Evolutionary conservation across 176 grass and related monocot genomes (phyloP).

Genomic region (Saccharum officinarum): DNA sequence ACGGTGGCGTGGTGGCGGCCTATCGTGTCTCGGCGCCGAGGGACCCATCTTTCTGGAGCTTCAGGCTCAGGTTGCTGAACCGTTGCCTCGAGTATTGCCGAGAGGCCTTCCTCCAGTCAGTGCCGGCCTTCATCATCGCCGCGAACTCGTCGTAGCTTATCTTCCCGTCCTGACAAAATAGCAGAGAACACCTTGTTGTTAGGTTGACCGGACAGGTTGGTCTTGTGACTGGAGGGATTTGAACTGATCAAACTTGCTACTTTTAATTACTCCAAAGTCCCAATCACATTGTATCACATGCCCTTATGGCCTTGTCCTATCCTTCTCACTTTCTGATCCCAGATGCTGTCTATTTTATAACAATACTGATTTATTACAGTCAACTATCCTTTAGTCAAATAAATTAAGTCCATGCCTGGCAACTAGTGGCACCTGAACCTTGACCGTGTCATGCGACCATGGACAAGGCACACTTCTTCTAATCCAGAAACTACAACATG

Average conservation of each 20-base stretch:
- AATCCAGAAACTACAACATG: constrained; percentile 28
- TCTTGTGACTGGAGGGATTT: background rate
- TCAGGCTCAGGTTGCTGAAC: constrained; percentile 77
- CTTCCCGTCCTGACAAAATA: constrained; percentile 66
- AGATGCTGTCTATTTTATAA: constrained; percentile 3
- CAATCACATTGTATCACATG: background rate
- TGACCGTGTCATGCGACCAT: background rate
- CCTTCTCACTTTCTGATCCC: background rate
- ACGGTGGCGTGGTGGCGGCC: background rate
- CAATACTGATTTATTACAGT: background rate
- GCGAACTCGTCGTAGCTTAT: constrained; percentile 81
- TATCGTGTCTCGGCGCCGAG: constrained; percentile 16
- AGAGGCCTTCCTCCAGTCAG: constrained; percentile 95
- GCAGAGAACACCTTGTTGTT: background rate
- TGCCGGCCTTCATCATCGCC: constrained; percentile 87
- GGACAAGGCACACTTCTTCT: background rate
- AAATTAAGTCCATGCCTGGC: constrained; percentile 4
- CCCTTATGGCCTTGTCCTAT: constrained; percentile 2
- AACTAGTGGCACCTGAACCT: constrained; percentile 11
- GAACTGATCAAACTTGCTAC: constrained; percentile 6
- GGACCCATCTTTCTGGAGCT: constrained; percentile 64
- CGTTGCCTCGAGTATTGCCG: constrained; percentile 85
- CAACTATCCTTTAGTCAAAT: background rate
- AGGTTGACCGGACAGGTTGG: constrained; percentile 14
- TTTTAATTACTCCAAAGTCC: constrained; percentile 27